Evolutionary conservation across 2,329 filamentous ascomycete species (phyloP).

Genomic region (Rhytidhysteron rufulum): DNA sequence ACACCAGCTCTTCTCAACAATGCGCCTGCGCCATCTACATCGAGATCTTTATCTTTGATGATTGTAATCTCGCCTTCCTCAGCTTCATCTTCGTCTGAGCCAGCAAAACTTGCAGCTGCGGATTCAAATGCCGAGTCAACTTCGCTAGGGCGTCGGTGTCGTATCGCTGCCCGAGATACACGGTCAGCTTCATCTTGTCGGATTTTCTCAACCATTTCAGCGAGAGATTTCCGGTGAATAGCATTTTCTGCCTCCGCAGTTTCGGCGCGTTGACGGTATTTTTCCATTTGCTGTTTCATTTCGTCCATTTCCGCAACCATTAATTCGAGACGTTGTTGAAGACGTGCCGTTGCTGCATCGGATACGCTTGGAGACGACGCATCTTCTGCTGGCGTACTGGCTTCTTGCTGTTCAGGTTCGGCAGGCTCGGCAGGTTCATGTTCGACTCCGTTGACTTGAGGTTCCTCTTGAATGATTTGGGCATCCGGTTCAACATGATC

Average conservation of each 20-base stretch:
- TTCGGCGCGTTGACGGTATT: constrained; percentile 74
- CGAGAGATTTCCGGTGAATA: constrained; percentile 67
- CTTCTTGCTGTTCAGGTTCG: constrained; percentile 12
- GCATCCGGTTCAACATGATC: constrained; percentile 1
- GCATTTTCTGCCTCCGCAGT: constrained; percentile 74
- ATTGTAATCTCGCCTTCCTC: constrained; percentile 35
- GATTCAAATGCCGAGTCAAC: constrained; percentile 11
- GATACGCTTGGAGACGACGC: constrained; percentile 16
- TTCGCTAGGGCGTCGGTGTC: constrained; percentile 23
- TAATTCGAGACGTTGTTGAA: constrained; percentile 69
- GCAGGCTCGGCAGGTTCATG: constrained; percentile 8
- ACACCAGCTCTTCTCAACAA: constrained; percentile 14
- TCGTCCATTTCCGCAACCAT: constrained; percentile 78
- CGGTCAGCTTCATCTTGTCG: constrained; percentile 62
- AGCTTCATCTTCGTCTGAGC: constrained; percentile 14
- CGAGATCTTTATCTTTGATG: constrained; percentile 28
- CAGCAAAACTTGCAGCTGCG: constrained; percentile 12
- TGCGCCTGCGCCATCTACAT: constrained; percentile 19
- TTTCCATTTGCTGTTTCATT: constrained; percentile 74
- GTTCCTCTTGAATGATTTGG: constrained; percentile 23
- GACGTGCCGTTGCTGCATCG: constrained; percentile 42
- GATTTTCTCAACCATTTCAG: constrained; percentile 84
- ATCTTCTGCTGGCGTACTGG: constrained; percentile 15
- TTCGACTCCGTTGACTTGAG: constrained; percentile 16
- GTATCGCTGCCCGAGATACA: constrained; percentile 39